These are phyloP conservation scores for Aaosphaeria pasadenensis DNA, from an alignment of 2,329 filamentous ascomycete genomes.

Conservation along the genomic window DNA sequence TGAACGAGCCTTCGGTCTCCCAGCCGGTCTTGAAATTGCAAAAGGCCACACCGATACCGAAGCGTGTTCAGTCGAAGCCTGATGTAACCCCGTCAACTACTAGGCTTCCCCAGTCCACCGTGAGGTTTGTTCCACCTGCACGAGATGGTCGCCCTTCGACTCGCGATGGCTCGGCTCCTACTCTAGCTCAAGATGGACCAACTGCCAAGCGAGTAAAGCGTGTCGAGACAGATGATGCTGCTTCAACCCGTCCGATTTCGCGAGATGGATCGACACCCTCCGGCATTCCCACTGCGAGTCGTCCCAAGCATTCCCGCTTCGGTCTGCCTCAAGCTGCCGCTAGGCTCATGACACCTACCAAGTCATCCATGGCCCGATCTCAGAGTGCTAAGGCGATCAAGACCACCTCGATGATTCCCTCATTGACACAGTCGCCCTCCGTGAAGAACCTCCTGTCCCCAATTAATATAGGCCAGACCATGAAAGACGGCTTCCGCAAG, in stretches of 20 bases:
- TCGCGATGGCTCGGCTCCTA: slow-evolving; percentile 22
- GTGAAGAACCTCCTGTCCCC: slow-evolving; percentile 48
- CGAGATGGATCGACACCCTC: slow-evolving; percentile 13
- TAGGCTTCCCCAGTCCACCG: slow-evolving; percentile 32
- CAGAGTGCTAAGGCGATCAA: slow-evolving; percentile 50
- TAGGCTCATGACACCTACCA: slow-evolving; percentile 71
- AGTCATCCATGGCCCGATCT: slow-evolving; percentile 65
- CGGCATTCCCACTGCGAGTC: slow-evolving; percentile 18
- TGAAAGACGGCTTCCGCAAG: slow-evolving; percentile 37
- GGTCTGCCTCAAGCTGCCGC: slow-evolving; percentile 48
- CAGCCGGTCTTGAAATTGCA: slow-evolving; percentile 6
- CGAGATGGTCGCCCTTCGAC: slow-evolving; percentile 22
- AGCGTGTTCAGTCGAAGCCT: slow-evolving; percentile 53
- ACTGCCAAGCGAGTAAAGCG: slow-evolving; percentile 69
- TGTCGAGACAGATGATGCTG: slow-evolving; percentile 65
- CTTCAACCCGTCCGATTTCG: slow-evolving; percentile 61
- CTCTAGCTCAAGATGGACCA: slow-evolving; percentile 14
- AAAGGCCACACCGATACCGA: slow-evolving; percentile 36
- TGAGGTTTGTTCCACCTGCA: slow-evolving; percentile 23
- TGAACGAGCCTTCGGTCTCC: slow-evolving; percentile 57
- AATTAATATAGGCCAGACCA: slow-evolving; percentile 25
- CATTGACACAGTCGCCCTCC: slow-evolving; percentile 50
- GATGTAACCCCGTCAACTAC: slow-evolving; percentile 56
- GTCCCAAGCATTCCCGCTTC: slow-evolving; percentile 31
- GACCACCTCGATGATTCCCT: slow-evolving; percentile 52